Evolutionary conservation across 1,139 yeast genomes (phyloP).

Genomic region (Candida smagusa): DNA sequence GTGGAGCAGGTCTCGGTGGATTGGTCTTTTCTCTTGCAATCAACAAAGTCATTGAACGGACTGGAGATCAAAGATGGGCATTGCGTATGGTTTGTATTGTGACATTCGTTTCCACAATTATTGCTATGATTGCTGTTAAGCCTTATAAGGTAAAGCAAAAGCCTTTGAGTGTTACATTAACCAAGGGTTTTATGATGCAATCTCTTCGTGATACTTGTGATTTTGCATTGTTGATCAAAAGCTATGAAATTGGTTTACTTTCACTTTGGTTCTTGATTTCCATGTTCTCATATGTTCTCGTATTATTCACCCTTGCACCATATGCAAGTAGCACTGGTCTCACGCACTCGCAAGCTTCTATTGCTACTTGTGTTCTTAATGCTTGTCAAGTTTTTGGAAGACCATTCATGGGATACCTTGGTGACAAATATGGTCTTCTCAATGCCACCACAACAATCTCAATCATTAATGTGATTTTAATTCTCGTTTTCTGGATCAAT

Average conservation of each 20-base stretch:
- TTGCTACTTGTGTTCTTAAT: slow-evolving; percentile 58
- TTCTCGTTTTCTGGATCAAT: slow-evolving; percentile 54
- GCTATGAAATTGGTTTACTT: slow-evolving; percentile 39
- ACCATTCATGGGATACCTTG: slow-evolving; percentile 56
- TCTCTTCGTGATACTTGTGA: slow-evolving; percentile 26
- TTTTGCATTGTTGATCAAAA: slow-evolving; percentile 23
- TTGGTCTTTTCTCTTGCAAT: slow-evolving; percentile 49
- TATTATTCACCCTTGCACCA: slow-evolving; percentile 59
- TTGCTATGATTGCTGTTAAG: slow-evolving; percentile 39
- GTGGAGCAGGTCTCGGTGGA: slow-evolving; percentile 63
- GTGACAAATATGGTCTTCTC: slow-evolving; percentile 58
- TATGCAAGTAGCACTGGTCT: slow-evolving; percentile 62
- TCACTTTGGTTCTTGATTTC: slow-evolving; percentile 56
- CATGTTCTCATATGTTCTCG: slow-evolving; percentile 54
- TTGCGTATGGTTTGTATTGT: slow-evolving; percentile 56
- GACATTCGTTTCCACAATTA: slow-evolving; percentile 37
- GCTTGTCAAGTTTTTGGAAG: slow-evolving; percentile 69
- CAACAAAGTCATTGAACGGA: slow-evolving; percentile 43
- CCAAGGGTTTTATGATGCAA: slow-evolving; percentile 16
- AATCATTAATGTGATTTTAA: slow-evolving; percentile 1
- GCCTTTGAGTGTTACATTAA: slow-evolving; percentile 21
- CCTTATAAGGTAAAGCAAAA: slow-evolving; percentile 40
- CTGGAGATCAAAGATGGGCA: slow-evolving; percentile 66
- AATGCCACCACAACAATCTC: slow-evolving; percentile 21
- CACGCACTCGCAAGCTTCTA: slow-evolving; percentile 51